phyloP scores from a whole-genome alignment of 2,329 filamentous ascomycete species.

The Epichloe hybrida region DNA sequence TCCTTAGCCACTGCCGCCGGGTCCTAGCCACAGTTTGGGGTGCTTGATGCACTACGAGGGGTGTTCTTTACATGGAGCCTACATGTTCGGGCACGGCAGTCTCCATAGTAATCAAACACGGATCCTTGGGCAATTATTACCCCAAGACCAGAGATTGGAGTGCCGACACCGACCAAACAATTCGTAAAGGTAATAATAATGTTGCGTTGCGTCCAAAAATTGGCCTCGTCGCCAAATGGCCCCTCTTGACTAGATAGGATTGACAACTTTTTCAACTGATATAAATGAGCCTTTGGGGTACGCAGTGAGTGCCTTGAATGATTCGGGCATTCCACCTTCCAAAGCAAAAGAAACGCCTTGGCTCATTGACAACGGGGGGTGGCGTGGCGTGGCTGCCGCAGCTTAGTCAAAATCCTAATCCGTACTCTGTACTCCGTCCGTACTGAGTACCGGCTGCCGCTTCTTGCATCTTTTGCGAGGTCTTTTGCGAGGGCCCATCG shows the following conservation, averaged over 20 bases:
- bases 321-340: conserved; percentile 3
- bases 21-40: too few species aligned
- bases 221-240: background rate
- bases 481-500: background rate
- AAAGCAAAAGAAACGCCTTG: background rate
- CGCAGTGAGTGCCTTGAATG: background rate
- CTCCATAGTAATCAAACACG: background rate
- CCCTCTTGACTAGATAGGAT: background rate
- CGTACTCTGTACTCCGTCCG: background rate
- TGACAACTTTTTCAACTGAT: background rate
- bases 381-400: background rate
- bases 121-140: background rate
- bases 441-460: background rate
- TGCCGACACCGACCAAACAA: too few species aligned
- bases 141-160: too few species aligned
- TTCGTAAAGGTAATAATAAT: background rate
- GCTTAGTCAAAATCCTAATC: background rate
- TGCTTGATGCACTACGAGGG: too few species aligned
- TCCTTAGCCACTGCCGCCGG: too few species aligned
- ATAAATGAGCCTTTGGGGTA: background rate
- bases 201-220: background rate
- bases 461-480: background rate
- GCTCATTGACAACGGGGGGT: conserved; percentile 1
- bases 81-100: background rate
- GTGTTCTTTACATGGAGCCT: too few species aligned